A percentile compares a stretch with the other conserved stretches of the same genome.
phyloP scores from a whole-genome alignment of 2,329 filamentous ascomycete genomes.

The Fusarium pseudoanthophilum region DNA sequence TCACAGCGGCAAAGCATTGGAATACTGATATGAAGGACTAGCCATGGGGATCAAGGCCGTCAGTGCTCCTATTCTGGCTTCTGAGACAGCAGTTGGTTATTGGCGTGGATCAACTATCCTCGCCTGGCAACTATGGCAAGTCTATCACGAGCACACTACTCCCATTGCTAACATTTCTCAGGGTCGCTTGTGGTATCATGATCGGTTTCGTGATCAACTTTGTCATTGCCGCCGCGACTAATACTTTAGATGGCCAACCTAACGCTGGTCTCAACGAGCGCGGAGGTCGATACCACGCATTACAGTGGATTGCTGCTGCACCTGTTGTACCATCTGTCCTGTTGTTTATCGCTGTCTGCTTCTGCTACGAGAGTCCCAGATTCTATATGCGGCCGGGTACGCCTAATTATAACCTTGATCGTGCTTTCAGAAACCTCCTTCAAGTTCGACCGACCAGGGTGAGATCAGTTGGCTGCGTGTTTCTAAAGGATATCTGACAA shows the following conservation, averaged over 20 bases:
- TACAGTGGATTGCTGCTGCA: conserved; percentile 50
- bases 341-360: conserved; percentile 49
- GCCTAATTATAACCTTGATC: conserved; percentile 48
- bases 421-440: conserved; percentile 49
- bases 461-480: accelerated
- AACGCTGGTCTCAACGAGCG: background rate
- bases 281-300: conserved; percentile 16
- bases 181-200: conserved; percentile 44
- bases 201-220: conserved; percentile 39
- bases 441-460: conserved; percentile 47
- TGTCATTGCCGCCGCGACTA: conserved; percentile 18
- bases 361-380: conserved; percentile 54
- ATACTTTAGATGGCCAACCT: background rate
- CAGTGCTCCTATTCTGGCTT: conserved; percentile 59
- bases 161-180: background rate
- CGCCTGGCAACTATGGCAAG: conserved; percentile 58
- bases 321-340: conserved; percentile 50
- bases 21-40: background rate
- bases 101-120: conserved; percentile 61
- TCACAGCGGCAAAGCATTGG: background rate
- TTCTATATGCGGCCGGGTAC: conserved; percentile 52
- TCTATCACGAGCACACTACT: conserved; percentile 20
- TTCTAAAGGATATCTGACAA: background rate
- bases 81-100: conserved; percentile 58
- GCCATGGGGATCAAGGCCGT: conserved; percentile 62